Base-by-base conservation (phyloP, 148 eudicot genomes). In the Amaranthus cruentus region DNA sequence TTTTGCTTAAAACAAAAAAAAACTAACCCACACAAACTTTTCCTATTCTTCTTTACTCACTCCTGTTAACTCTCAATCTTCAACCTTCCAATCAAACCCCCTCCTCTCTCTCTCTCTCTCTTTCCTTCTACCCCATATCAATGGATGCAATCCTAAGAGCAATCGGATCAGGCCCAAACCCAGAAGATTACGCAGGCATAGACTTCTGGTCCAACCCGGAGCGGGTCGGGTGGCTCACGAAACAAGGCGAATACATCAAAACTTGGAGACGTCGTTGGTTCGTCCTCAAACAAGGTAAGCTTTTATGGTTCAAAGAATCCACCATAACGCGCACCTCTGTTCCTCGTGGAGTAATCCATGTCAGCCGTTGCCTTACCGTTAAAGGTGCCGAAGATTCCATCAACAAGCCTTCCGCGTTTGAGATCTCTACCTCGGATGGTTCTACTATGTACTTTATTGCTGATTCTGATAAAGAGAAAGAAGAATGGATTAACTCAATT, bases 181-280 rank as follows among this genome's bases (percentile, higher is more conserved):
- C 18, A 5, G 47, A 64, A 15, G 52, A 77, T 58, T 13, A 80
- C 75, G 57, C 49, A 14, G 79, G 78, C 68, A 68, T 88, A 74
- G 96, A 91, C 52, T 91, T 81, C 85, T 93, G 95, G 96, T 15
- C 82, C 8, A 60, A 68, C 28, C 94, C 94, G 0, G 98, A 93
- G 46, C 85, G 94, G 2, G 64, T 75, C 66, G 98, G 98, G 9
- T 90, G 91, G 92, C 86, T 93, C 5, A 91, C 84, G 1, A 93
- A 93, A 74, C 96, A 93, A 79, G 96, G 96, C 77, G 94, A 93
- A 81, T 87, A 89, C 91, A 86, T 90, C 76, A 85, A 85, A 77
- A 89, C 96, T 2, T 93, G 98, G 98, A 83, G 96, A 2, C 90
- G 96, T 13, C 88, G 97, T 2, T 93, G 96, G 98, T 93, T 93